Evolutionary conservation across 2,329 filamentous ascomycete species (phyloP).

Genomic region (Grosmannia penicillata): DNA sequence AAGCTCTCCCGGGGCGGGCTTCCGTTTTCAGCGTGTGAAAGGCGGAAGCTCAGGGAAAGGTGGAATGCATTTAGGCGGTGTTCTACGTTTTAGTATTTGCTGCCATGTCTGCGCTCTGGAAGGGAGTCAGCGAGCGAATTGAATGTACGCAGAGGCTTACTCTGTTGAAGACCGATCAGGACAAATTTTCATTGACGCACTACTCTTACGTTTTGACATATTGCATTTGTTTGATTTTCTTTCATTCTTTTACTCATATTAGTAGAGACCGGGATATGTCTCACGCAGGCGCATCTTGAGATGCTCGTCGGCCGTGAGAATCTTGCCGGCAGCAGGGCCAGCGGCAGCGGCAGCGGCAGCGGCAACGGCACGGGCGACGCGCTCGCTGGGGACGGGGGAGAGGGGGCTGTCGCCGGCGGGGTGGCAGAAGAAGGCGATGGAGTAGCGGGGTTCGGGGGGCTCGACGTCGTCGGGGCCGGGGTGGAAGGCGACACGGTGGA

Average conservation of each 20-base stretch:
- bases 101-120: no score
- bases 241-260: constrained; percentile 8
- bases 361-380: constrained; percentile 28
- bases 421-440: constrained; percentile 56
- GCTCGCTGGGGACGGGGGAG: constrained; percentile 43
- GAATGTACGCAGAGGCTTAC: no score
- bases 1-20: no score
- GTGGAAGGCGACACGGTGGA: constrained; percentile 73
- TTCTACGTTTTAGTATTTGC: no score
- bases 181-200: not conserved
- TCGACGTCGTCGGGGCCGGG: constrained; percentile 29
- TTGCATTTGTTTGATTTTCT: not conserved
- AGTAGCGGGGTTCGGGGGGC: constrained; percentile 41
- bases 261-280: constrained; percentile 42
- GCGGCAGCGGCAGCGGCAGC: constrained; percentile 12
- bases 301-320: constrained; percentile 50
- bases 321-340: constrained; percentile 19
- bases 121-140: no score
- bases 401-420: constrained; percentile 38
- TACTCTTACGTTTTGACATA: not conserved
- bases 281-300: constrained; percentile 44
- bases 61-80: no score
- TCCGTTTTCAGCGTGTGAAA: no score
- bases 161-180: no score
- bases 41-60: no score